These are phyloP conservation scores for Colletotrichum tamarilloi DNA, from an alignment of 2,329 filamentous ascomycete species.

Conservation along the genomic window DNA sequence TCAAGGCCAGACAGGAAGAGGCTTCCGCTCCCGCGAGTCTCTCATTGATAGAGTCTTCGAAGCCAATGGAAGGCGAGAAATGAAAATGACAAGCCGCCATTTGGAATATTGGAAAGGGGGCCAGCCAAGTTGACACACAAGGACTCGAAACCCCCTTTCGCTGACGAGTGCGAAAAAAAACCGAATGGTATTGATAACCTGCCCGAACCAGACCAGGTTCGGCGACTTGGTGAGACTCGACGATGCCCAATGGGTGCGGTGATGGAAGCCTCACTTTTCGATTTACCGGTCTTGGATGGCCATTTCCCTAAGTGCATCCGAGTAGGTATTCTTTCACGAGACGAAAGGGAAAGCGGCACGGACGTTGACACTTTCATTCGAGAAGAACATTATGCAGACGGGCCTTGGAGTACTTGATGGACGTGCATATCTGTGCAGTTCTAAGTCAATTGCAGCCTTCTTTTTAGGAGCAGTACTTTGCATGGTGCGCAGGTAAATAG, in stretches of 20 bases:
- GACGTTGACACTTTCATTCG: constrained; percentile 3
- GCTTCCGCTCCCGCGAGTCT: constrained; percentile 27
- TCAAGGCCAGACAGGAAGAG: constrained; percentile 30
- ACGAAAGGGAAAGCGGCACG: not conserved
- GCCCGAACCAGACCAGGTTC: constrained; percentile 12
- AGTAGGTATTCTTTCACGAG: constrained; percentile 9
- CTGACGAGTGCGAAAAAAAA: not conserved
- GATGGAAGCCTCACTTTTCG: constrained; percentile 31
- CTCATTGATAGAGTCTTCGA: constrained; percentile 4
- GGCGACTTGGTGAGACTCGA: constrained; percentile 26
- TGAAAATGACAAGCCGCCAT: constrained; percentile 17
- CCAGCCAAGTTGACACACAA: constrained; percentile 12
- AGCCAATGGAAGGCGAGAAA: constrained; percentile 23
- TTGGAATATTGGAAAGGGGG: constrained; percentile 28
- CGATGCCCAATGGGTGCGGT: constrained; percentile 30
- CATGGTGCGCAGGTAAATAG: not conserved
- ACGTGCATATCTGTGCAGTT: constrained; percentile 1
- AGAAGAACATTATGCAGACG: constrained; percentile 17
- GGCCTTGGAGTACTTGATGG: not conserved
- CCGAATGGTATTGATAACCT: not conserved
- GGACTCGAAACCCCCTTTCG: constrained; percentile 13
- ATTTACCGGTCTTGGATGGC: constrained; percentile 5
- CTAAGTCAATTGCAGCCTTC: not conserved
- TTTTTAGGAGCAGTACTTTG: not conserved
- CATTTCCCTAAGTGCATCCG: not conserved